Evolutionary conservation across 495 filamentous ascomycete genomes (phyloP).

Genomic region (Xylaria flabelliformis): DNA sequence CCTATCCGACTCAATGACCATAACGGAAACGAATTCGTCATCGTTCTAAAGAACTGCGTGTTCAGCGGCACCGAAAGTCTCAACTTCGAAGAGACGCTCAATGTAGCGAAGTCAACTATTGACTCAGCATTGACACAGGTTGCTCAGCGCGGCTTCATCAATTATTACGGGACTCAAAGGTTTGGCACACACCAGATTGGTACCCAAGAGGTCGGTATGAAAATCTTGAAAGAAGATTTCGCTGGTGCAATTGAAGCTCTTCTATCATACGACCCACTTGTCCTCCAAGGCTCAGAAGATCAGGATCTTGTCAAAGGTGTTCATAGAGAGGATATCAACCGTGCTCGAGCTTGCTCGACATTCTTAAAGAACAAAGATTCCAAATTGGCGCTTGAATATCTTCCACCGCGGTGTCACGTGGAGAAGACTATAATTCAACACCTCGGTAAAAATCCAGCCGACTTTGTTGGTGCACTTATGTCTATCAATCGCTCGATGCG

Average conservation of each 20-base stretch:
- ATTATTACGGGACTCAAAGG: slow-evolving; percentile 94
- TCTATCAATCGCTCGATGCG: slow-evolving; percentile 78
- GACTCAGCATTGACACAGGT: slow-evolving; percentile 60
- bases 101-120: slow-evolving; percentile 44
- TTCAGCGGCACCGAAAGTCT: slow-evolving; percentile 53
- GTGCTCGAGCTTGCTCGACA: slow-evolving; percentile 74
- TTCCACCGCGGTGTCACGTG: slow-evolving; percentile 84
- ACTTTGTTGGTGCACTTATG: slow-evolving; percentile 80
- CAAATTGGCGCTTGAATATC: slow-evolving; percentile 62
- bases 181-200: slow-evolving; percentile 85
- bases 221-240: slow-evolving; percentile 81
- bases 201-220: slow-evolving; percentile 81
- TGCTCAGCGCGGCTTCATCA: slow-evolving; percentile 78
- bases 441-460: slow-evolving; percentile 59
- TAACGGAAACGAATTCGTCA: slow-evolving; percentile 86
- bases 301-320: slow-evolving; percentile 20
- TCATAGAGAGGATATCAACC: slow-evolving; percentile 70
- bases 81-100: slow-evolving; percentile 46
- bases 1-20: slow-evolving; percentile 83
- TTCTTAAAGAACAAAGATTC: slow-evolving; percentile 67
- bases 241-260: slow-evolving; percentile 78
- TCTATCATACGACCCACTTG: slow-evolving; percentile 65
- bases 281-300: slow-evolving; percentile 52
- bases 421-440: slow-evolving; percentile 79
- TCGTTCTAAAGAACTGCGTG: slow-evolving; percentile 83